These are phyloP conservation scores for Hypoxylon sp. DNA, from an alignment of 2,329 filamentous ascomycete species.

Conservation along the genomic window DNA sequence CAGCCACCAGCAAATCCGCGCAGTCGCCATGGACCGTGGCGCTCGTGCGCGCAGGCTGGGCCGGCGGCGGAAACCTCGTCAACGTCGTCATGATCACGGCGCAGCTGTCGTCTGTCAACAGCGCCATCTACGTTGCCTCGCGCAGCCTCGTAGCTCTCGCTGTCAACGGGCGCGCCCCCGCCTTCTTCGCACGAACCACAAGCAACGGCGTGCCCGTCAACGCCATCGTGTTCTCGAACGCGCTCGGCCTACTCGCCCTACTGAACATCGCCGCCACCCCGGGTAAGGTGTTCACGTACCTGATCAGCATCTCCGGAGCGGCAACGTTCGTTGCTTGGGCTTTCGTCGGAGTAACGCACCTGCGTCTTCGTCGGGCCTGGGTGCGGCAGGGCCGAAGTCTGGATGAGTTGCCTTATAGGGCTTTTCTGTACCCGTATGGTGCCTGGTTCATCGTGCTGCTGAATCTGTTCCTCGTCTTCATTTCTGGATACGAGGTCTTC, in stretches of 20 bases:
- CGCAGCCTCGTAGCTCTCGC: conserved; percentile 52
- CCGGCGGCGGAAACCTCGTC: conserved; percentile 51
- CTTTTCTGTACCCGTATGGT: conserved; percentile 48
- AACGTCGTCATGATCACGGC: conserved; percentile 57
- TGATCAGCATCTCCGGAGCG: conserved; percentile 51
- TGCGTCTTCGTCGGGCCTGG: conserved; percentile 52
- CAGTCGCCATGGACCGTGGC: conserved; percentile 55
- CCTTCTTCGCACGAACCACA: conserved; percentile 51
- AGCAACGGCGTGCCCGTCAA: conserved; percentile 50
- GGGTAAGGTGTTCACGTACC: conserved; percentile 52
- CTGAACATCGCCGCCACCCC: conserved; percentile 54
- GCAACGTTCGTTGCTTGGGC: conserved; percentile 54
- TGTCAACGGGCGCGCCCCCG: conserved; percentile 48
- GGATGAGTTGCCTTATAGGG: conserved; percentile 48
- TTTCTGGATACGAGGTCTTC: conserved; percentile 52
- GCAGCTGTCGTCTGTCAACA: conserved; percentile 56
- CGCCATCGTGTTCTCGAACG: conserved; percentile 53
- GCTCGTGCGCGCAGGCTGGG: conserved; percentile 52
- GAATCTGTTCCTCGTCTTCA: conserved; percentile 52
- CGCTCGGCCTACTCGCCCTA: conserved; percentile 53
- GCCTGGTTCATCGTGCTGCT: conserved; percentile 51
- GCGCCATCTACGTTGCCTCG: conserved; percentile 53
- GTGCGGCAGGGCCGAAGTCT: conserved; percentile 46
- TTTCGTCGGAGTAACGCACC: conserved; percentile 53
- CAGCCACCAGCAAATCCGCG: conserved; percentile 51